phyloP scores from a whole-genome alignment of 495 filamentous ascomycete species.

The Amorphotheca resinae region DNA sequence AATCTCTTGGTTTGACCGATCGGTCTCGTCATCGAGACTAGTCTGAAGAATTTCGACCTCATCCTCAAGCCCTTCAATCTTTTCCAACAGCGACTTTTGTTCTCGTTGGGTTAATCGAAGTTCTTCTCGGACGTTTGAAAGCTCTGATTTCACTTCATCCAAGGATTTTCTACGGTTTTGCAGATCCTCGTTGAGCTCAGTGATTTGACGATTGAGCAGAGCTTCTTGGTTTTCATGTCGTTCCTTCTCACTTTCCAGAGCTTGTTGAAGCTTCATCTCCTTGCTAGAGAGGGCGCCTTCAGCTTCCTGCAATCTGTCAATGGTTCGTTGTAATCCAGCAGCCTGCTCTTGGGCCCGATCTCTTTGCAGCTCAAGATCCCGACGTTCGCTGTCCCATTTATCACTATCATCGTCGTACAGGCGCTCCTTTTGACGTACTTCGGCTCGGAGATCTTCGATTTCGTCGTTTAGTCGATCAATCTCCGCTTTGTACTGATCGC shows the following conservation, averaged over 20 bases:
- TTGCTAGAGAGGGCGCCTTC: conserved; percentile 54
- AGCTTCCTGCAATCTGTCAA: conserved; percentile 56
- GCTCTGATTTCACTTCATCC: conserved; percentile 43
- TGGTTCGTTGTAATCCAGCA: conserved; percentile 55
- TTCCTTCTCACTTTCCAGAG: conserved; percentile 45
- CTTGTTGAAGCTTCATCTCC: conserved; percentile 52
- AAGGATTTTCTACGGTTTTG: conserved; percentile 38
- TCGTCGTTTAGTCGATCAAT: conserved; percentile 51
- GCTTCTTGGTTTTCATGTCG: conserved; percentile 44
- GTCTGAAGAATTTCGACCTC: conserved; percentile 67
- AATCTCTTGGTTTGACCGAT: conserved; percentile 46
- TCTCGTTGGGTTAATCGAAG: conserved; percentile 53
- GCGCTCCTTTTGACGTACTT: conserved; percentile 63
- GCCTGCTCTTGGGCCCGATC: conserved; percentile 57
- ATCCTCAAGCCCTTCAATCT: conserved; percentile 63
- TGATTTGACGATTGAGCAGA: conserved; percentile 40
- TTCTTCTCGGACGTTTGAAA: conserved; percentile 52
- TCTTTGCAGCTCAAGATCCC: conserved; percentile 50
- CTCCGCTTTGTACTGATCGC: conserved; percentile 47
- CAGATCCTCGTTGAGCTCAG: conserved; percentile 45
- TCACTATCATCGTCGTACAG: conserved; percentile 57
- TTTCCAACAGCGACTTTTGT: conserved; percentile 49
- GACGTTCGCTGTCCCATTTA: conserved; percentile 55
- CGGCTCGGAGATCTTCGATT: conserved; percentile 53
- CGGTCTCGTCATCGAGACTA: conserved; percentile 61